These are phyloP conservation scores for Zymoseptoria tritici DNA, from an alignment of 2,329 filamentous ascomycete species.

Conservation along the genomic window DNA sequence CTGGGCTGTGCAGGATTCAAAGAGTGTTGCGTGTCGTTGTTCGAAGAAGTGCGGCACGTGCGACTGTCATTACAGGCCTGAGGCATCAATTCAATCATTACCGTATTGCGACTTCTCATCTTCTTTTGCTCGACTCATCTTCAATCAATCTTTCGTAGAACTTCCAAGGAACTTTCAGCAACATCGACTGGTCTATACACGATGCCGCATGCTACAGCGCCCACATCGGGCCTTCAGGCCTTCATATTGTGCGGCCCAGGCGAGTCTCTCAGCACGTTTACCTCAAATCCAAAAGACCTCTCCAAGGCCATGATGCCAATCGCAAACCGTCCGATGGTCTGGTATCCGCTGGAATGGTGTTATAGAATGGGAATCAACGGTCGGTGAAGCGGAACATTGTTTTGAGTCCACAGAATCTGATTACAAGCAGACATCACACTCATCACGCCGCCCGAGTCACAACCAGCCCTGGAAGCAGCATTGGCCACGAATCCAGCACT, in stretches of 20 bases:
- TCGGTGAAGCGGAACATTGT: constrained; percentile 26
- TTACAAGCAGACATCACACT: constrained; percentile 44
- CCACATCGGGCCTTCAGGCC: constrained; percentile 71
- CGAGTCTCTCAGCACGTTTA: constrained; percentile 75
- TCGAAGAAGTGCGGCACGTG: no score
- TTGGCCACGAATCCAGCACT: constrained; percentile 72
- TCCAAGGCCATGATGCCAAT: constrained; percentile 77
- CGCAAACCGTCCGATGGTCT: constrained; percentile 80
- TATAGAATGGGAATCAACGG: constrained; percentile 71
- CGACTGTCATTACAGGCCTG: no score
- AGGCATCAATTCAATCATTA: neutral
- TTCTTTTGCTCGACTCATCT: neutral
- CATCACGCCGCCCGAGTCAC: constrained; percentile 51
- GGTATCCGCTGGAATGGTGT: constrained; percentile 82
- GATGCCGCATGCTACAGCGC: constrained; percentile 73
- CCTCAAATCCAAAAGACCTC: constrained; percentile 68
- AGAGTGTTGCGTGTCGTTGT: neutral
- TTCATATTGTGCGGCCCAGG: constrained; percentile 77
- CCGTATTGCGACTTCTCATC: no score
- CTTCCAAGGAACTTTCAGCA: neutral
- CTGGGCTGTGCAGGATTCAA: neutral
- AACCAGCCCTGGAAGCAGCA: constrained; percentile 59
- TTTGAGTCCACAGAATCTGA: neutral
- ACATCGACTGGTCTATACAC: neutral
- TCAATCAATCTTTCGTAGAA: neutral